Evolutionary conservation across 139 green algal species (phyloP).

Genomic region (Gonium pectorale): DNA sequence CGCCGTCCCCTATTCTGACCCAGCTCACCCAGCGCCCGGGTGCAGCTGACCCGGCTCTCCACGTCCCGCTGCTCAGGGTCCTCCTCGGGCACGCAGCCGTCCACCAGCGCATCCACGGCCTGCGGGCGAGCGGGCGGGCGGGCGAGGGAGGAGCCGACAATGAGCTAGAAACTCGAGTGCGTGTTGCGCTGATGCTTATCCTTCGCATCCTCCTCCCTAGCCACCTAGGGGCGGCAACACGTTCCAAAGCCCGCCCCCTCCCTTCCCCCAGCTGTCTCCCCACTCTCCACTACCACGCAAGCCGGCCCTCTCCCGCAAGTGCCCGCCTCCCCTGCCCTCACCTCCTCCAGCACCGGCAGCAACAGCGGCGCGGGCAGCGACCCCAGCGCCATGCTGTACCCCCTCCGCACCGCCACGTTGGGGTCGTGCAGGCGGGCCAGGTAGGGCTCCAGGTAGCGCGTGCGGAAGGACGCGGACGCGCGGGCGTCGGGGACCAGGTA

Average conservation of each 20-base stretch:
- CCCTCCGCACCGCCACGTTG: conserved; percentile 71
- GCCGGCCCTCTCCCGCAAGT: neutral
- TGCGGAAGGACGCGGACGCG: conserved; percentile 21
- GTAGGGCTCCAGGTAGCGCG: conserved; percentile 47
- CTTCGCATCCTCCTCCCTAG: too few species aligned
- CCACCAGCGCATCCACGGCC: conserved; percentile 51
- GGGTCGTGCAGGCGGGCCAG: conserved; percentile 60
- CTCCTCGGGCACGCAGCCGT: conserved; percentile 65
- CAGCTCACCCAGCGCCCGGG: conserved; percentile 58
- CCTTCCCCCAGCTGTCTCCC: too few species aligned
- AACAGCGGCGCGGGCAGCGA: conserved; percentile 65
- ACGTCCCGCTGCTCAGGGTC: conserved; percentile 75
- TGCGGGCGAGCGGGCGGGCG: neutral
- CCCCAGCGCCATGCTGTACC: conserved; percentile 66
- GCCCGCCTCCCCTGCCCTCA: too few species aligned
- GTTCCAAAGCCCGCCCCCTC: too few species aligned
- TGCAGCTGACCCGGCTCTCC: conserved; percentile 80
- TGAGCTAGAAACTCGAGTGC: too few species aligned
- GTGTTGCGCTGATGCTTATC: too few species aligned
- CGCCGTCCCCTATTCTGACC: too few species aligned
- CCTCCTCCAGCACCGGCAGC: conserved; percentile 25
- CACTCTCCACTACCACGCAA: too few species aligned
- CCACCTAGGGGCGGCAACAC: conserved; percentile 16
- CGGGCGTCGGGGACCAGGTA: conserved; percentile 13
- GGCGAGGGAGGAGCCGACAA: neutral